Evolutionary conservation across 495 filamentous ascomycete genomes (phyloP).

Genomic region (Parathielavia appendiculata): DNA sequence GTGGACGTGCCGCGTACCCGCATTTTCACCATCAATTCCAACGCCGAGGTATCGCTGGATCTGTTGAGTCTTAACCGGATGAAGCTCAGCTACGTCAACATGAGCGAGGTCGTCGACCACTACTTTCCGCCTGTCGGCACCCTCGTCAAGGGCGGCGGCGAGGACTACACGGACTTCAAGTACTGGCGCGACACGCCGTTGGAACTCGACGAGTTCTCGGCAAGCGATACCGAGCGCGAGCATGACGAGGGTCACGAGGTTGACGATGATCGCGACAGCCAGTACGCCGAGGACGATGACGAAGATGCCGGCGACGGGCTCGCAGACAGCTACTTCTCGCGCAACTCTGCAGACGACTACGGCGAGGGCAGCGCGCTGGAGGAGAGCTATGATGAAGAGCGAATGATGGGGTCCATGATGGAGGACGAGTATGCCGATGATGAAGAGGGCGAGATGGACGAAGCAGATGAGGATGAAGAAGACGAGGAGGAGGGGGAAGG

Average conservation of each 20-base stretch:
- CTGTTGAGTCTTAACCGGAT: slow-evolving; percentile 87
- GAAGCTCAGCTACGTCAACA: slow-evolving; percentile 93
- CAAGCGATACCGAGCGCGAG: slow-evolving; percentile 61
- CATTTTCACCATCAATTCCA: slow-evolving; percentile 99
- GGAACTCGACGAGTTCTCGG: slow-evolving; percentile 72
- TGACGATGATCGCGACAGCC: slow-evolving; percentile 16
- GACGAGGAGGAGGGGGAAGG: slow-evolving; percentile 15
- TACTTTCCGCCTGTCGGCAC: slow-evolving; percentile 85
- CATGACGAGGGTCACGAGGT: slow-evolving; percentile 29
- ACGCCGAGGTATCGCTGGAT: slow-evolving; percentile 93
- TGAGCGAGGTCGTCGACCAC: slow-evolving; percentile 93
- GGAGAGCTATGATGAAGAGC: slow-evolving; percentile 37
- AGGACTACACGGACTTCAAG: slow-evolving; percentile 84
- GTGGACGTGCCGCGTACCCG: slow-evolving; percentile 90
- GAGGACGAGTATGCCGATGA: slow-evolving; percentile 35
- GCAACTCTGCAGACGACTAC: slow-evolving; percentile 30
- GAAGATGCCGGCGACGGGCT: slow-evolving; percentile 42
- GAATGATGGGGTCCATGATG: slow-evolving; percentile 24
- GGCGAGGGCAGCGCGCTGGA: slow-evolving; percentile 1
- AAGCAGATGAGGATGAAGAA: slow-evolving; percentile 36
- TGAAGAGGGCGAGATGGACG: slow-evolving; percentile 38
- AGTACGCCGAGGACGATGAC: slow-evolving; percentile 36
- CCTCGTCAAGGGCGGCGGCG: slow-evolving; percentile 69
- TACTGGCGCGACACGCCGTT: slow-evolving; percentile 76
- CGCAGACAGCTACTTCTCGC: slow-evolving; percentile 46